A percentile compares a stretch with the other conserved stretches of the same genome.
These are phyloP conservation scores for Lagenidium giganteum DNA, from an alignment of 352 stramenopile genomes.

Conservation along the genomic window DNA sequence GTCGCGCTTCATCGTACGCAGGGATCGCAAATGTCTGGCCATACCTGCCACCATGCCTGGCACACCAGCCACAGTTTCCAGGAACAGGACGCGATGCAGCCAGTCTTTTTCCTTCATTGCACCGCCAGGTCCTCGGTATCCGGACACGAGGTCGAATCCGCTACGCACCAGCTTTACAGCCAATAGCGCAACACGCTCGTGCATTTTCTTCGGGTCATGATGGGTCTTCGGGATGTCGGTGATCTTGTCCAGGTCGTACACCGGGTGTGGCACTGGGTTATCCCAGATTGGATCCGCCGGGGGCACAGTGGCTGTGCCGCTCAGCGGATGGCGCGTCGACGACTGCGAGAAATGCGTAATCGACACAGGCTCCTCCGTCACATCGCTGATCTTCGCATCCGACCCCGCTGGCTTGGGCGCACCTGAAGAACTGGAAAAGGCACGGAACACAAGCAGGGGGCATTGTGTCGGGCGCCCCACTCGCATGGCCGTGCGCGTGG, in stretches of 20 bases:
- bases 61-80: conserved; percentile 68
- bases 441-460: too few relatives aligned
- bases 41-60: conserved; percentile 61
- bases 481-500: too few relatives aligned
- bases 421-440: too few relatives aligned
- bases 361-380: conserved; percentile 18
- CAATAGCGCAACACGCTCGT: conserved; percentile 27
- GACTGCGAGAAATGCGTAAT: conserved; percentile 27
- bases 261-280: conserved; percentile 32
- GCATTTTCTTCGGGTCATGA: conserved; percentile 24
- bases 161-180: conserved; percentile 38
- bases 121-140: conserved; percentile 42
- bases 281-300: conserved; percentile 19
- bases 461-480: too few relatives aligned
- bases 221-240: conserved; percentile 25
- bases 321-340: conserved; percentile 13
- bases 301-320: neutral
- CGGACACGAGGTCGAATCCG: conserved; percentile 39
- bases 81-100: conserved; percentile 66
- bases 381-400: neutral
- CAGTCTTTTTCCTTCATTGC: conserved; percentile 58
- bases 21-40: conserved; percentile 61
- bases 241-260: conserved; percentile 37
- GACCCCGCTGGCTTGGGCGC: neutral
- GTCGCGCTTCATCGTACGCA: conserved; percentile 73